Conservation (phyloP, 1,284 basidiomycete genomes). For the Cutaneotrichosporon cavernicola region DNA sequence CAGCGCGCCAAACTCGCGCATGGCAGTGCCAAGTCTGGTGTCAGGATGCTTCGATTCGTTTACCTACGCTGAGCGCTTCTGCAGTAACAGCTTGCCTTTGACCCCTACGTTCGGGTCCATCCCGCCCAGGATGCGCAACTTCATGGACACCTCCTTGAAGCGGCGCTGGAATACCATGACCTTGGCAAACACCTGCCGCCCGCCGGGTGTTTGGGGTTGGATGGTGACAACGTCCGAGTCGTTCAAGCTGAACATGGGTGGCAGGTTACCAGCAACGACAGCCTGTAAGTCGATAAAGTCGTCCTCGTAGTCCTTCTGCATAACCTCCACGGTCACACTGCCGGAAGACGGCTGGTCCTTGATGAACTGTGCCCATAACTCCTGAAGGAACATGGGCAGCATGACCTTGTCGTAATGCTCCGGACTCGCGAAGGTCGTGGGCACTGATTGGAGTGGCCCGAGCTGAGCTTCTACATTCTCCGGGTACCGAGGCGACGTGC, state of each 20-base stretch:
- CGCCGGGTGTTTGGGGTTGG: conserved; percentile 60
- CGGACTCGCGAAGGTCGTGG: conserved; percentile 66
- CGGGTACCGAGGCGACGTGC: conserved; percentile 58
- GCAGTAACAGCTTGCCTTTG: conserved; percentile 69
- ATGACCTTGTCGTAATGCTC: conserved; percentile 73
- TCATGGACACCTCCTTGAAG: conserved; percentile 56
- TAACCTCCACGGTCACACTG: conserved; percentile 67
- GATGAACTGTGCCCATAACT: conserved; percentile 87
- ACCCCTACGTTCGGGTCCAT: conserved; percentile 49
- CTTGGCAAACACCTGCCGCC: conserved; percentile 64
- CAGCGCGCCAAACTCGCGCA: conserved; percentile 89
- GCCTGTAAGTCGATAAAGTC: conserved; percentile 50
- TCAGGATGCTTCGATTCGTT: background rate
- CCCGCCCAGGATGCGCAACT: conserved; percentile 54
- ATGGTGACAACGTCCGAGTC: conserved; percentile 82
- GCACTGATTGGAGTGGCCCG: conserved; percentile 57
- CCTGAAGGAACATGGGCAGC: conserved; percentile 82
- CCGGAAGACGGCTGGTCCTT: conserved; percentile 66
- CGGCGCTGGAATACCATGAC: conserved; percentile 65
- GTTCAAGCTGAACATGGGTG: conserved; percentile 68
- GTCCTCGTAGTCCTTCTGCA: conserved; percentile 55
- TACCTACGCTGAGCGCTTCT: conserved; percentile 76
- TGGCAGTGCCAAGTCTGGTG: conserved; percentile 77
- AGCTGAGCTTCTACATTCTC: conserved; percentile 55
- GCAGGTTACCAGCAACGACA: conserved; percentile 57